Evolutionary conservation across 2,329 filamentous ascomycete genomes (phyloP), one percentile per base, ranked within the genome.

Genomic region (Colletotrichum musae): DNA sequence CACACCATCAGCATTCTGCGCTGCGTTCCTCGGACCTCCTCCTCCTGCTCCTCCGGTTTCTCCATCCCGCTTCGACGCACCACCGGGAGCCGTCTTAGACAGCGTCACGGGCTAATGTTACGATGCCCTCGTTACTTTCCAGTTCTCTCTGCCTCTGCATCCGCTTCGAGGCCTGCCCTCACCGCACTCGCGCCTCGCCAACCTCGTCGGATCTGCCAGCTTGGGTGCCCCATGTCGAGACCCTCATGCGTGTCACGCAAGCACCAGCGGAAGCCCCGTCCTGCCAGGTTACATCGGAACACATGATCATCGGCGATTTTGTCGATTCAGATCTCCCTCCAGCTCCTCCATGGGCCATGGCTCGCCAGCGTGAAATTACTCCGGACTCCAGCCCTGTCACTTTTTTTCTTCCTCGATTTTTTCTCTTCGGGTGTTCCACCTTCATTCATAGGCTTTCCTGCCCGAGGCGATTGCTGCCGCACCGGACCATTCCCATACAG

Each of bases 261-360:
- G 50, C 59, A 47, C 15, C 50, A 54, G 59, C 59, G 41, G 59
- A 54, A 54, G 59, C 48, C 32, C 59, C 59, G 59, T 62, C 50
- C 53, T 62, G 41, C 59, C 59, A 62, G 59, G 59, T 62, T 62
- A 62, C 59, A 62, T 62, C 48, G 50, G 59, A 54, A 62, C 59
- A 62, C 59, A 53, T 62, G 59, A 62, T 62, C 59, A 54, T 62
- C 59, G 59, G 59, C 59, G 59, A 62, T 62, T 54, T 62, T 62
- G 59, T 62, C 50, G 59, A 62, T 54, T 62, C 50, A 62, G 50
- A 62, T 54, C 59, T 53, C 41, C 50, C 36, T 39, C 21, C 21
- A 24, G 21, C 21, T 24, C 21, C 21, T 24, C 21, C 59, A 54
- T 36, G 58, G 58, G 58, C 52, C 41, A 21, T 10, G 16, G 51